A percentile compares a stretch with the other conserved stretches of the same genome.
phyloP scores from a whole-genome alignment of 192 early-diverging fungal genomes.

The Linnemannia elongata region DNA sequence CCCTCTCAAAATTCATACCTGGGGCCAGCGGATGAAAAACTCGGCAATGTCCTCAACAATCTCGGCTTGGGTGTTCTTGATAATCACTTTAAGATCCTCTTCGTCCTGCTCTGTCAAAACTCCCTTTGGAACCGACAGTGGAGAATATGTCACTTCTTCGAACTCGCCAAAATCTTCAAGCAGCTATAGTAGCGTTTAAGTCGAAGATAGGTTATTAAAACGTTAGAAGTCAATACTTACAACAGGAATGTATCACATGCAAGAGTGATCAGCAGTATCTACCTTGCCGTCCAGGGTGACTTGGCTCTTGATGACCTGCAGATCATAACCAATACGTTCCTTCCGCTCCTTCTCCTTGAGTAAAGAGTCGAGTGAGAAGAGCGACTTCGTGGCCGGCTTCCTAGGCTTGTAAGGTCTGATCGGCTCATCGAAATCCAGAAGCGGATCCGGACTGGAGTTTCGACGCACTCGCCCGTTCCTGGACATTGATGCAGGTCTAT shows the following conservation, averaged over 20 bases:
- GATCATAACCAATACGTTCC: constrained; percentile 30
- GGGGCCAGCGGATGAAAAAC: constrained; percentile 49
- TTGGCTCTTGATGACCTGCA: constrained; percentile 8
- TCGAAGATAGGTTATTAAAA: neutral
- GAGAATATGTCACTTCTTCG: constrained; percentile 8
- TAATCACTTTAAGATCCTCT: constrained; percentile 30
- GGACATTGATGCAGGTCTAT: neutral
- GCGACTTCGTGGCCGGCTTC: neutral
- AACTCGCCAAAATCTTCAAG: constrained; percentile 33
- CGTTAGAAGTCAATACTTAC: neutral
- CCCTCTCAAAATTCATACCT: constrained; percentile 1
- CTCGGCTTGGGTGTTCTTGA: constrained; percentile 9
- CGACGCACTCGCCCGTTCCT: neutral
- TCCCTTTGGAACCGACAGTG: constrained; percentile 30
- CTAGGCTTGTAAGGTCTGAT: neutral
- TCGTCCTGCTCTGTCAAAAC: constrained; percentile 45
- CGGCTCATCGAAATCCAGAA: neutral
- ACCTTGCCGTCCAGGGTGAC: constrained; percentile 28
- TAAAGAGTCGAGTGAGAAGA: constrained; percentile 36
- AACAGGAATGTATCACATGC: no score
- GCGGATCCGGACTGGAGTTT: neutral
- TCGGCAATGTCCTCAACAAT: constrained; percentile 41
- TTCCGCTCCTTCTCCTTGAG: constrained; percentile 48
- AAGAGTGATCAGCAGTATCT: neutral
- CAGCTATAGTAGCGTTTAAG: neutral